Evolutionary conservation across 805 yeast genomes (phyloP).

Genomic region (Candida loeiensis): DNA sequence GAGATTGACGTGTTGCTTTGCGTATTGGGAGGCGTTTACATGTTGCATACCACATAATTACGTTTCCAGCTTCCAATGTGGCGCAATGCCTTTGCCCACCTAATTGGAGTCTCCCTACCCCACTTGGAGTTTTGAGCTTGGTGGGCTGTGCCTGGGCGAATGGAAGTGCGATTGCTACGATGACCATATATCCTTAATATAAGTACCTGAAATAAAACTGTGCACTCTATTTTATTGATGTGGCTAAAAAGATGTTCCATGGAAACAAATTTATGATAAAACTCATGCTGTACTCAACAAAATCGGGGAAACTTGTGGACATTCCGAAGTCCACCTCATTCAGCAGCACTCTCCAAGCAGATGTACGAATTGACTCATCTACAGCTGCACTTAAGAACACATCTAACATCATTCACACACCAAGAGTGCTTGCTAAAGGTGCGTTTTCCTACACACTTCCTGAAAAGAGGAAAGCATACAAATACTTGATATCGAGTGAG

Average conservation of each 20-base stretch:
- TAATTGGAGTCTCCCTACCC: too few relatives aligned
- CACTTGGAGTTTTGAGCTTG: too few relatives aligned
- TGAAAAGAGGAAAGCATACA: constrained; percentile 49
- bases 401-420: constrained; percentile 31
- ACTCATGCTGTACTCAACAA: constrained; percentile 6
- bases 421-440: constrained; percentile 48
- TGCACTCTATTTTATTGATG: not conserved
- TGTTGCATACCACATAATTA: too few relatives aligned
- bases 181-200: too few relatives aligned
- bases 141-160: too few relatives aligned
- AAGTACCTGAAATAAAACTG: too few relatives aligned
- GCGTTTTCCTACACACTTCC: constrained; percentile 76
- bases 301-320: constrained; percentile 20
- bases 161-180: too few relatives aligned
- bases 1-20: not conserved
- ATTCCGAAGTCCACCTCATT: constrained; percentile 31
- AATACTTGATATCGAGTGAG: constrained; percentile 55
- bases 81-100: too few relatives aligned
- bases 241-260: not conserved
- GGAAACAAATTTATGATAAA: not conserved
- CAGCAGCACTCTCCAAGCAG: constrained; percentile 27
- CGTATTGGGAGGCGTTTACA: not conserved
- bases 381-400: constrained; percentile 28
- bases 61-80: too few relatives aligned
- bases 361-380: constrained; percentile 22